Conservation (phyloP, 306 rosid genomes). For the Vigna reflexopilosa region DNA sequence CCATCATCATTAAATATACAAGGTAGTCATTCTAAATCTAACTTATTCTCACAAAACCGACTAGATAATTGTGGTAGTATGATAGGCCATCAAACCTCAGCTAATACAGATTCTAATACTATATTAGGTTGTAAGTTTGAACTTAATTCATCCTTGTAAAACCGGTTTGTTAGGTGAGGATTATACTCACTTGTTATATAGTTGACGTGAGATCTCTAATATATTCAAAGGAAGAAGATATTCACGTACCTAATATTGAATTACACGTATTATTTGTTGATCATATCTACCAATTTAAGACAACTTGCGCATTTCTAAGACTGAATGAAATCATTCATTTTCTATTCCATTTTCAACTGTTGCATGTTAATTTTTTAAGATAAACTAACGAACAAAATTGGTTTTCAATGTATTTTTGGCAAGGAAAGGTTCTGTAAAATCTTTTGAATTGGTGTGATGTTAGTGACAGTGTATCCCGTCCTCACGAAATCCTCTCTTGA, state of each 20-base stretch:
- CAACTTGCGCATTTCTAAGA: not conserved
- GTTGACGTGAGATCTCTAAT: no score
- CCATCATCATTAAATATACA: not conserved
- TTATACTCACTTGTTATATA: no score
- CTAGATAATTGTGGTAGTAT: no score
- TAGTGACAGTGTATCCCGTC: not conserved
- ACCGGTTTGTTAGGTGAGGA: no score
- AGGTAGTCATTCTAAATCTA: no score
- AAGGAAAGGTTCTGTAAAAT: not conserved
- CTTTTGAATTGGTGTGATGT: not conserved
- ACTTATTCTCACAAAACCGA: no score
- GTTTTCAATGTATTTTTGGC: not conserved
- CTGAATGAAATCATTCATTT: slow-evolving; percentile 13
- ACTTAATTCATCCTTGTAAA: no score
- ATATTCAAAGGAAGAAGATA: not conserved
- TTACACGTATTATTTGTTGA: not conserved
- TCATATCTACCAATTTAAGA: not conserved
- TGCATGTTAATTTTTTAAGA: not conserved
- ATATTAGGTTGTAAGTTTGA: no score
- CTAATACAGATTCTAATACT: no score
- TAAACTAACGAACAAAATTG: not conserved
- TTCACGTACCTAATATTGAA: not conserved
- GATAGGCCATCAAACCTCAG: no score
- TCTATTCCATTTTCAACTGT: not conserved
- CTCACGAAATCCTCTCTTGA: not conserved